These are phyloP conservation scores for Coprinopsis cinerea DNA, from an alignment of 768 basidiomycete genomes.

Conservation along the genomic window DNA sequence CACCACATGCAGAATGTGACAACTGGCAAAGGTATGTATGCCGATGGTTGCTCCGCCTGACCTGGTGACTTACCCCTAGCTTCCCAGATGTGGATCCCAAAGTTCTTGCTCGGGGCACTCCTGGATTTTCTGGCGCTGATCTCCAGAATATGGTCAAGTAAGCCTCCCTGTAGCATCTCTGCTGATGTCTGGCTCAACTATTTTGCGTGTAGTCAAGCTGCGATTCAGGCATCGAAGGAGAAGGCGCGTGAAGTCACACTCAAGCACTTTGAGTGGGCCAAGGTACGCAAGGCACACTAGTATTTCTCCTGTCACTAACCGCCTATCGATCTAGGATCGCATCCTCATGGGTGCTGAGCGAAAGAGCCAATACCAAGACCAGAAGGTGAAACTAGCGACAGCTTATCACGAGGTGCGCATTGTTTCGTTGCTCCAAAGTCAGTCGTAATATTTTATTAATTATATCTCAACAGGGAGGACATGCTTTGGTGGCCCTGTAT, in stretches of 20 bases:
- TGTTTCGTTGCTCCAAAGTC: conserved; percentile 3
- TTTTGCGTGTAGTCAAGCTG: conserved; percentile 60
- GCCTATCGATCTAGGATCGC: conserved; percentile 55
- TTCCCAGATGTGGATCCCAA: conserved; percentile 71
- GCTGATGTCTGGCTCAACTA: conserved; percentile 1
- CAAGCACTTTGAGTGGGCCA: conserved; percentile 97
- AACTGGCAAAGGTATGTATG: conserved; percentile 45
- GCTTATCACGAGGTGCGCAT: conserved; percentile 87
- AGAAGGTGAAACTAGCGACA: conserved; percentile 81
- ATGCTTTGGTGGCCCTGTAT: conserved; percentile 90
- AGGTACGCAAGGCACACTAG: conserved; percentile 38
- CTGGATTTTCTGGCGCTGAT: conserved; percentile 96
- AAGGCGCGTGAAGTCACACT: conserved; percentile 63
- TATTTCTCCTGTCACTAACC: conserved; percentile 1
- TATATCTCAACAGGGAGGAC: conserved; percentile 58
- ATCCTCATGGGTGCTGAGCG: conserved; percentile 97
- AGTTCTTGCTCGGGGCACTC: conserved; percentile 87
- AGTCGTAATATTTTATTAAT: conserved; percentile 13
- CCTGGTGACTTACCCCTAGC: conserved; percentile 15
- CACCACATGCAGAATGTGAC: conserved; percentile 87
- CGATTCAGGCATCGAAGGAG: conserved; percentile 90
- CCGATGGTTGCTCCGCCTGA: neutral
- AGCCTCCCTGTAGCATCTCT: conserved; percentile 21
- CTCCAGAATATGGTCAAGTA: conserved; percentile 96
- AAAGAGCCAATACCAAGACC: conserved; percentile 82